These are phyloP conservation scores for Coffea eugenioides DNA, from an alignment of 257 asterid genomes.

Conservation along the genomic window DNA sequence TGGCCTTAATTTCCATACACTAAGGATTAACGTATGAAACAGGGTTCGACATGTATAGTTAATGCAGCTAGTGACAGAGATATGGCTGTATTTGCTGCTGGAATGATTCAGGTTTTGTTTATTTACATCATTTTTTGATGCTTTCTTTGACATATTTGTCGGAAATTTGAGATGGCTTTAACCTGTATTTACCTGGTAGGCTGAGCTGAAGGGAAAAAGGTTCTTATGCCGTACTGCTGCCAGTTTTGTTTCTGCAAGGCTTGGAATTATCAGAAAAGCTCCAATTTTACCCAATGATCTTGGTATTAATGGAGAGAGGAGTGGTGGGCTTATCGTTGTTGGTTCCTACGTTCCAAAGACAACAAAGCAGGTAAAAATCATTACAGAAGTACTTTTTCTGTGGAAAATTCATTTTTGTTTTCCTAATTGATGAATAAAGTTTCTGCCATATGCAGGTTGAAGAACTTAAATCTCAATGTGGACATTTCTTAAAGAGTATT, in stretches of 20 bases:
- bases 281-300: slow-evolving; percentile 73
- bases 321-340: slow-evolving; percentile 88
- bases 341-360: slow-evolving; percentile 99
- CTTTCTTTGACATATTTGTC: slow-evolving; percentile 13
- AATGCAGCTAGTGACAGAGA: slow-evolving; percentile 98
- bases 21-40: slow-evolving; percentile 22
- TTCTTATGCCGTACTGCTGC: slow-evolving; percentile 99
- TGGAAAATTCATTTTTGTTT: slow-evolving; percentile 13
- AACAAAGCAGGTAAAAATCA: slow-evolving; percentile 73
- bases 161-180: slow-evolving; percentile 23
- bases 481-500: slow-evolving; percentile 60
- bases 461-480: slow-evolving; percentile 69
- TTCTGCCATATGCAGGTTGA: slow-evolving; percentile 61
- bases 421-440: slow-evolving; percentile 11
- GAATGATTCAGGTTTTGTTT: slow-evolving; percentile 83
- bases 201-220: slow-evolving; percentile 87
- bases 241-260: slow-evolving; percentile 92
- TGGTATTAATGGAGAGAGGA: slow-evolving; percentile 45
- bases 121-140: slow-evolving; percentile 13
- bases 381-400: slow-evolving; percentile 14
- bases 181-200: slow-evolving; percentile 49
- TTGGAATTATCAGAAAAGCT: slow-evolving; percentile 80
- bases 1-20: background rate
- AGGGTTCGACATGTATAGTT: slow-evolving; percentile 93
- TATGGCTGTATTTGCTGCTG: slow-evolving; percentile 91